A percentile compares a stretch with the other conserved stretches of the same genome.
phyloP scores from a whole-genome alignment of 2,329 filamentous ascomycete genomes.

The Emergomyces orientalis region DNA sequence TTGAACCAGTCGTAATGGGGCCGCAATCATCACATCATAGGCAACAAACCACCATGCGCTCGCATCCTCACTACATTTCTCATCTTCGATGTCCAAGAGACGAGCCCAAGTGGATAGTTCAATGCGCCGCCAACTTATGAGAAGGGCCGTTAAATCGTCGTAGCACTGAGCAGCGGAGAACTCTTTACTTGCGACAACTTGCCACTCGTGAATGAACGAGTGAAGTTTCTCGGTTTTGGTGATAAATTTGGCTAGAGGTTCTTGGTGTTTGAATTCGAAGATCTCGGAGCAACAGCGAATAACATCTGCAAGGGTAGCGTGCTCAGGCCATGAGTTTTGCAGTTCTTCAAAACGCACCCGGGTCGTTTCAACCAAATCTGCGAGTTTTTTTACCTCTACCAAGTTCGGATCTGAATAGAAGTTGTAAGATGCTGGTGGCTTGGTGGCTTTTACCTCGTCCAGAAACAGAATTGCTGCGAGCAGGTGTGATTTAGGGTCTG shows the following conservation, averaged over 20 bases:
- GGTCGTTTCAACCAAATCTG: slow-evolving; percentile 59
- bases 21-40: slow-evolving; percentile 77
- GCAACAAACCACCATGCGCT: slow-evolving; percentile 94
- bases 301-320: slow-evolving; percentile 75
- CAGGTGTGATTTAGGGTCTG: slow-evolving; percentile 47
- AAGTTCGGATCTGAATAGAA: slow-evolving; percentile 83
- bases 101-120: slow-evolving; percentile 89
- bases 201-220: slow-evolving; percentile 82
- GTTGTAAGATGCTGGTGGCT: slow-evolving; percentile 54
- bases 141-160: slow-evolving; percentile 66
- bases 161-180: slow-evolving; percentile 63
- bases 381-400: slow-evolving; percentile 62
- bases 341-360: slow-evolving; percentile 65
- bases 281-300: slow-evolving; percentile 64
- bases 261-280: slow-evolving; percentile 63
- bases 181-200: slow-evolving; percentile 76
- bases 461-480: slow-evolving; percentile 58
- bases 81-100: slow-evolving; percentile 73
- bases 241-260: slow-evolving; percentile 78
- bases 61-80: slow-evolving; percentile 66
- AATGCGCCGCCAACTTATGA: slow-evolving; percentile 81
- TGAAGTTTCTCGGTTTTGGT: slow-evolving; percentile 83
- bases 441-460: slow-evolving; percentile 39
- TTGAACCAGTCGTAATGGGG: slow-evolving; percentile 57
- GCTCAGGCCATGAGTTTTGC: slow-evolving; percentile 53